Conservation (phyloP, 2,329 filamentous ascomycete species). For the Madurella fahalii region DNA sequence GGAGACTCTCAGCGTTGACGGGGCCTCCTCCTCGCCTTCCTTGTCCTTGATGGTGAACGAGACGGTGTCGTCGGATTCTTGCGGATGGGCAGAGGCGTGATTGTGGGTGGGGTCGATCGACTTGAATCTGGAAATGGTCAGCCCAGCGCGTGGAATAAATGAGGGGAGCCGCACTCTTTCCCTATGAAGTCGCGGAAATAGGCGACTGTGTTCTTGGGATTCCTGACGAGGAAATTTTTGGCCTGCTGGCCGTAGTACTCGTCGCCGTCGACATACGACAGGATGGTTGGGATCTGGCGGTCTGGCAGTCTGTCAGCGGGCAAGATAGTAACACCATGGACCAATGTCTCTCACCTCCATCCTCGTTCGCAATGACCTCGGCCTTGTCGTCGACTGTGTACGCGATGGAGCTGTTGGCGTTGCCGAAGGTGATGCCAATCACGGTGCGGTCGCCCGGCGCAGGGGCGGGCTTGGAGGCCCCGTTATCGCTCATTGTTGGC, state of each 20-base stretch:
- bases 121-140: conserved; percentile 63
- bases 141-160: not conserved
- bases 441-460: conserved; percentile 60
- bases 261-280: conserved; percentile 93
- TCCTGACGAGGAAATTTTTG: conserved; percentile 88
- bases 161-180: conserved; percentile 64
- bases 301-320: conserved; percentile 50
- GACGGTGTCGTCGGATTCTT: conserved; percentile 66
- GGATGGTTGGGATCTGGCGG: conserved; percentile 89
- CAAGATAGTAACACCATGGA: too few species aligned
- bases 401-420: conserved; percentile 96
- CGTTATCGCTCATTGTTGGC: conserved; percentile 42
- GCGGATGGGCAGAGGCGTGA: conserved; percentile 87
- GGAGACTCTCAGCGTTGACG: conserved; percentile 68
- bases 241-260: conserved; percentile 96
- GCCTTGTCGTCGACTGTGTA: conserved; percentile 90
- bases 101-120: conserved; percentile 93
- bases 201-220: conserved; percentile 86
- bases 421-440: conserved; percentile 97
- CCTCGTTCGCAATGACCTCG: conserved; percentile 98
- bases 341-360: conserved; percentile 64
- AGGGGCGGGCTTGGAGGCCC: conserved; percentile 36
- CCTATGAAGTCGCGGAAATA: conserved; percentile 96
- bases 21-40: conserved; percentile 51
- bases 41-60: conserved; percentile 83